Percentiles rank a stretch among this genome's conserved stretches.
These are phyloP conservation scores for Ramichloridium luteum DNA, from an alignment of 2,329 filamentous ascomycete species.

Conservation along the genomic window DNA sequence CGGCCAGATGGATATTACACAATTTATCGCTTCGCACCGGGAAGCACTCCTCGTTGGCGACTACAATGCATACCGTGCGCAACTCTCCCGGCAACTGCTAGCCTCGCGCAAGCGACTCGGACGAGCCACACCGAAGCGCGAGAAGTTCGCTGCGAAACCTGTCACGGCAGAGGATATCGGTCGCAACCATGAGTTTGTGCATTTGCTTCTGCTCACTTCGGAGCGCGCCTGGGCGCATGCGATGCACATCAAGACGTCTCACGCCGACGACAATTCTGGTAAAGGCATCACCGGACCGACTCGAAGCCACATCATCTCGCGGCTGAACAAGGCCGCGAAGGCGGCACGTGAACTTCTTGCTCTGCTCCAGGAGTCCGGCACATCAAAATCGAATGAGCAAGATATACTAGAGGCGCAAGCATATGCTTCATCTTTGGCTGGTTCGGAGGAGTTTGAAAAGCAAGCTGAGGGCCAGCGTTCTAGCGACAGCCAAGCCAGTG, in stretches of 20 bases:
- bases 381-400: conserved; percentile 52
- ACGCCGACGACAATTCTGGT: conserved; percentile 58
- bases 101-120: conserved; percentile 76
- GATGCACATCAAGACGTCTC: conserved; percentile 81
- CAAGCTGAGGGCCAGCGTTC: conserved; percentile 40
- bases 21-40: conserved; percentile 64
- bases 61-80: conserved; percentile 71
- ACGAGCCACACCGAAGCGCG: conserved; percentile 69
- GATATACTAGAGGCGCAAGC: conserved; percentile 78
- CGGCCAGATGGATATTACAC: conserved; percentile 97
- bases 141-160: conserved; percentile 66
- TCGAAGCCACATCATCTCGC: conserved; percentile 77
- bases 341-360: conserved; percentile 56
- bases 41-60: conserved; percentile 82
- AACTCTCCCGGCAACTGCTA: conserved; percentile 68
- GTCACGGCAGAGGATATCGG: conserved; percentile 65
- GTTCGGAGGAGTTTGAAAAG: conserved; percentile 74
- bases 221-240: conserved; percentile 93
- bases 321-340: conserved; percentile 66
- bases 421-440: conserved; percentile 65
- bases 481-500: conserved; percentile 22
- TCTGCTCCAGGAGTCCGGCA: conserved; percentile 49
- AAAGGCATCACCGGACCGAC: conserved; percentile 68
- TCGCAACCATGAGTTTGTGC: conserved; percentile 63
- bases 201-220: conserved; percentile 70